phyloP scores from a whole-genome alignment of 2,329 filamentous ascomycete genomes.

The Colletotrichum sojae region DNA sequence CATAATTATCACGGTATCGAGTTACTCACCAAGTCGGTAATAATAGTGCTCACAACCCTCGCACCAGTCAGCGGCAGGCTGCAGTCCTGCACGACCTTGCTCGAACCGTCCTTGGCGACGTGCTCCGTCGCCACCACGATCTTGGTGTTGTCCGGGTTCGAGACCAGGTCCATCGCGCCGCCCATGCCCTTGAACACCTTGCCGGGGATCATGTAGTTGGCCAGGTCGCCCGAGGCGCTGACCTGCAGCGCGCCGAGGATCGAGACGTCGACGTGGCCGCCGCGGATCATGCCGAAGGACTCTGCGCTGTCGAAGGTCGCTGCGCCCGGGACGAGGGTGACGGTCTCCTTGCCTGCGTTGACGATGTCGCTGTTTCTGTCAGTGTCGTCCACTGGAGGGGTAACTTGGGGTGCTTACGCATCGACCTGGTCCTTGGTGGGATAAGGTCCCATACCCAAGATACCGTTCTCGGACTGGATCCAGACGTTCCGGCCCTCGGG shows the following conservation, averaged over 20 bases:
- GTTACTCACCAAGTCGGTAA: conserved; percentile 77
- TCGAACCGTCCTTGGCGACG: conserved; percentile 76
- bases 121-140: conserved; percentile 81
- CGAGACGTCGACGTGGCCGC: conserved; percentile 86
- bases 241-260: conserved; percentile 89
- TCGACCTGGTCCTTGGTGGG: conserved; percentile 81
- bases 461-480: conserved; percentile 90
- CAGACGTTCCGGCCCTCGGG: conserved; percentile 79
- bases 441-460: conserved; percentile 87
- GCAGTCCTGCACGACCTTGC: conserved; percentile 77
- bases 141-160: conserved; percentile 79
- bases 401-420: conserved; percentile 53
- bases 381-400: no score
- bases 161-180: conserved; percentile 81
- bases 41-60: conserved; percentile 78
- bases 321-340: conserved; percentile 83
- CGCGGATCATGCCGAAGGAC: conserved; percentile 90
- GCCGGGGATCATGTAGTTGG: conserved; percentile 92
- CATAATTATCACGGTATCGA: fast-evolving
- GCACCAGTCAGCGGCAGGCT: conserved; percentile 76
- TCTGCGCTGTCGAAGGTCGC: conserved; percentile 85
- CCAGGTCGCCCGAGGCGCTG: conserved; percentile 82
- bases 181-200: conserved; percentile 93
- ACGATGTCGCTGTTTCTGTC: conserved; percentile 71
- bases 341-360: conserved; percentile 91